Conservation (phyloP, 2,329 filamentous ascomycete genomes). For the Bipolaris sorokiniana region DNA sequence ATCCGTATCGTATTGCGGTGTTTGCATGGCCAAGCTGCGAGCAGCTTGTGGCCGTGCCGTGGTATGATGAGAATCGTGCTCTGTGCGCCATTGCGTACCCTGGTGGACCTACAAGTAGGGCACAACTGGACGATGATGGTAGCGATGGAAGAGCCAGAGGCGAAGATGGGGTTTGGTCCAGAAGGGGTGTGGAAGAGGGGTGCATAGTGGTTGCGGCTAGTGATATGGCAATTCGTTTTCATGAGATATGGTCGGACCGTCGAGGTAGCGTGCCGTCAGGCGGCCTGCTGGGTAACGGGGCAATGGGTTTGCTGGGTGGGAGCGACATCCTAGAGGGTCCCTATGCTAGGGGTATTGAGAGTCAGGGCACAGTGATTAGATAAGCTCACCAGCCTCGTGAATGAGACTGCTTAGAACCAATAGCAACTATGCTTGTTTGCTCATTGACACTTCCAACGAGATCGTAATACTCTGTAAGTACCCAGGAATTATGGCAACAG, state of each 20-base stretch:
- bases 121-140: slow-evolving; percentile 6
- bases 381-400: slow-evolving; percentile 19
- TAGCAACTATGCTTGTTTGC: neutral
- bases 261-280: slow-evolving; percentile 52
- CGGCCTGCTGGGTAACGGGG: slow-evolving; percentile 54
- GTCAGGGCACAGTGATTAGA: slow-evolving; percentile 60
- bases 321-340: slow-evolving; percentile 84
- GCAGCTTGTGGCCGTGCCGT: slow-evolving; percentile 84
- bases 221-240: slow-evolving; percentile 91
- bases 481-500: neutral
- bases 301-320: slow-evolving; percentile 67
- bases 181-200: slow-evolving; percentile 69
- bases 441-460: neutral
- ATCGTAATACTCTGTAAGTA: neutral
- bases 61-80: slow-evolving; percentile 78
- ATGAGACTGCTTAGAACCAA: neutral
- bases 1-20: slow-evolving; percentile 85
- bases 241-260: slow-evolving; percentile 85
- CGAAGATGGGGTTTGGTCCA: slow-evolving; percentile 62
- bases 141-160: slow-evolving; percentile 43
- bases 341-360: slow-evolving; percentile 71
- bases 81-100: slow-evolving; percentile 90
- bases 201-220: slow-evolving; percentile 92
- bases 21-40: slow-evolving; percentile 94
- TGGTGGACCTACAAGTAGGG: slow-evolving; percentile 58